A percentile compares a stretch with the other conserved stretches of the same genome.
Conservation (phyloP, 2,329 filamentous ascomycete species). For the Epichloe uncinata region DNA sequence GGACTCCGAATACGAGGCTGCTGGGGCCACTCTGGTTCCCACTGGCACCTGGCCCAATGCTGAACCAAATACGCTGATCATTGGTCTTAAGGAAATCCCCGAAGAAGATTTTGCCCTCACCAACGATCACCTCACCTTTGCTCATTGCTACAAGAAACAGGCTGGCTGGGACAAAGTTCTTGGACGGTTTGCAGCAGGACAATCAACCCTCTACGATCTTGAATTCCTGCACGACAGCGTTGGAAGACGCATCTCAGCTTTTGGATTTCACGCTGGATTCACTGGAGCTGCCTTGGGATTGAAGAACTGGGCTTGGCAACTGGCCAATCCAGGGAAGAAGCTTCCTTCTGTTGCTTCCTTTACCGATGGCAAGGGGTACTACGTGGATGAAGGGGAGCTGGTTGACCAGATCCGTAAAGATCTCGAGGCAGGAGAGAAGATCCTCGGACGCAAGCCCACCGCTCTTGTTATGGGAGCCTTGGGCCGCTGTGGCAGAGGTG, state of each 20-base stretch:
- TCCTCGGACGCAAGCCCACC: constrained; percentile 50
- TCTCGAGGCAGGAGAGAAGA: constrained; percentile 57
- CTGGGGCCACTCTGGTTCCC: constrained; percentile 51
- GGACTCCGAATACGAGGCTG: constrained; percentile 46
- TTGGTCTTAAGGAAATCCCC: constrained; percentile 68
- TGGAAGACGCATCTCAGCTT: constrained; percentile 58
- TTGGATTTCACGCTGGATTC: constrained; percentile 65
- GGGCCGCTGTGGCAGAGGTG: constrained; percentile 75
- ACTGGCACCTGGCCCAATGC: constrained; percentile 56
- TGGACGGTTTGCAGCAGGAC: constrained; percentile 61
- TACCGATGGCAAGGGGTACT: constrained; percentile 1
- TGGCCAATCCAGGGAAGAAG: constrained; percentile 10
- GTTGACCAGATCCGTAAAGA: constrained; percentile 30
- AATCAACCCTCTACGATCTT: constrained; percentile 54
- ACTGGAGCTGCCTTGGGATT: constrained; percentile 61
- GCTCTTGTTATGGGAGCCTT: constrained; percentile 75
- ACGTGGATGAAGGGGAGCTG: background rate
- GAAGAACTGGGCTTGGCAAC: constrained; percentile 55
- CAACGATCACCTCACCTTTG: constrained; percentile 12
- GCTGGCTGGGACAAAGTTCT: constrained; percentile 68
- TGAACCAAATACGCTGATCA: constrained; percentile 53
- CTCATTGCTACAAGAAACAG: constrained; percentile 61
- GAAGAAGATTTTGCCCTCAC: constrained; percentile 47
- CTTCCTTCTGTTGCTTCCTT: constrained; percentile 1
- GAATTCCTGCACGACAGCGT: constrained; percentile 70